These are phyloP conservation scores for Solanum arcanum DNA, from an alignment of 257 asterid genomes.

Conservation along the genomic window DNA sequence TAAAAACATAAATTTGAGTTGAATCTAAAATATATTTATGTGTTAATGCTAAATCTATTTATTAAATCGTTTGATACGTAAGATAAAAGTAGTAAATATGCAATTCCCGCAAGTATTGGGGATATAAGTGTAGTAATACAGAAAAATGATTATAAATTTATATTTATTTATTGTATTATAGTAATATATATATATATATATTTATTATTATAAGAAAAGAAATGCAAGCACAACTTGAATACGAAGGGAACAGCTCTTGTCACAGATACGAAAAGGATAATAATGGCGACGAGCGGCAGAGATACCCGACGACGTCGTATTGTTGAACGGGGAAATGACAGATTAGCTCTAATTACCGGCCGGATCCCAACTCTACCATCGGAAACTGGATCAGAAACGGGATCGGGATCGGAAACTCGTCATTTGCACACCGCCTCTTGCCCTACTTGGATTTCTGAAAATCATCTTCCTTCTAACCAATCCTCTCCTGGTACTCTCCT, in stretches of 20 bases:
- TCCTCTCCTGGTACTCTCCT: constrained; percentile 26
- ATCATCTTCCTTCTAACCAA: constrained; percentile 1
- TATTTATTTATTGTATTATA: too few relatives aligned
- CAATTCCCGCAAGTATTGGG: background rate
- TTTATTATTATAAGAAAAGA: background rate
- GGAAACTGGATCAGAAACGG: constrained; percentile 3
- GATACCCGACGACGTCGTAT: constrained; percentile 89
- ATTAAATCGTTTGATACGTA: background rate
- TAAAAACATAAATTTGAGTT: too few relatives aligned
- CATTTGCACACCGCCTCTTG: constrained; percentile 20
- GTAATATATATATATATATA: too few relatives aligned
- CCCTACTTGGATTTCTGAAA: constrained; percentile 11
- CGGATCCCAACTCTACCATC: constrained; percentile 52
- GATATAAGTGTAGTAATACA: background rate
- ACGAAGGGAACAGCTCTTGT: background rate
- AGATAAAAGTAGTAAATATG: too few relatives aligned
- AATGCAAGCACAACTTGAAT: background rate
- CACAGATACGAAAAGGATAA: background rate
- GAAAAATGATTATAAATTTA: background rate
- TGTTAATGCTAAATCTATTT: too few relatives aligned
- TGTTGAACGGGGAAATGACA: constrained; percentile 61
- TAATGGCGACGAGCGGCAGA: constrained; percentile 17
- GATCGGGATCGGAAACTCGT: constrained; percentile 2
- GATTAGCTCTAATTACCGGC: constrained; percentile 84
- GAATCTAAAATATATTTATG: too few relatives aligned